Conservation (phyloP, 2,329 filamentous ascomycete species). For the Aspergillus clavatus region DNA sequence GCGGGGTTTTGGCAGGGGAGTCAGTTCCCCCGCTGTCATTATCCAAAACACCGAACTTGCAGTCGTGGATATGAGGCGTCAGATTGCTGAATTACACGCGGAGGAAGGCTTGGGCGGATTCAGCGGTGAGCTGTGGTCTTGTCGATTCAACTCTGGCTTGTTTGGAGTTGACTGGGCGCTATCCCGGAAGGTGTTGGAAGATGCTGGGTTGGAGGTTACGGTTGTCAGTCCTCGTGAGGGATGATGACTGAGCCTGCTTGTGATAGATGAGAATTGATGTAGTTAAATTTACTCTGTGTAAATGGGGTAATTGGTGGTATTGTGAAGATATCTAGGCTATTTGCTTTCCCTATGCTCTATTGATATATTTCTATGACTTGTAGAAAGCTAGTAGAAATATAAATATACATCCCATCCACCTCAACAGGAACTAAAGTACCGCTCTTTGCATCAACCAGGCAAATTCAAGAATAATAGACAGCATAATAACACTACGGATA, state of each 20-base stretch:
- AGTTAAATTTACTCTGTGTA: not conserved
- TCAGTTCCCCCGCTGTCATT: constrained; percentile 39
- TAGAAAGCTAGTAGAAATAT: not conserved
- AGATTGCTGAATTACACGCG: constrained; percentile 33
- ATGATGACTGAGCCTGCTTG: constrained; percentile 1
- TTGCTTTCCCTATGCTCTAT: not conserved
- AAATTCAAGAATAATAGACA: too few relatives aligned
- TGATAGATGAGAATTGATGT: not conserved
- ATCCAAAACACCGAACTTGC: constrained; percentile 47
- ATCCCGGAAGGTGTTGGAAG: constrained; percentile 44
- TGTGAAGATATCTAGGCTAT: not conserved
- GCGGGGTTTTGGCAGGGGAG: constrained; percentile 42
- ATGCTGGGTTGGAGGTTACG: constrained; percentile 31
- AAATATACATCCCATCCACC: too few relatives aligned
- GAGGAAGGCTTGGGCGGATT: constrained; percentile 2
- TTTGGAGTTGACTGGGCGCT: constrained; percentile 53
- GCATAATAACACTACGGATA: too few relatives aligned
- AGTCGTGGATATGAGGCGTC: constrained; percentile 44
- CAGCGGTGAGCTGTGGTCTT: constrained; percentile 43
- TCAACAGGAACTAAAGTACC: too few relatives aligned
- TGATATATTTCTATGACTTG: not conserved
- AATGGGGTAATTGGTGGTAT: not conserved
- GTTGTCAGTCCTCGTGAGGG: constrained; percentile 28
- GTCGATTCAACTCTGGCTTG: constrained; percentile 54
- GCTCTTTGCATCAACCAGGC: not conserved